Base-by-base conservation (phyloP, 2,329 filamentous ascomycete species). In the Ophiostoma tasmaniense region DNA sequence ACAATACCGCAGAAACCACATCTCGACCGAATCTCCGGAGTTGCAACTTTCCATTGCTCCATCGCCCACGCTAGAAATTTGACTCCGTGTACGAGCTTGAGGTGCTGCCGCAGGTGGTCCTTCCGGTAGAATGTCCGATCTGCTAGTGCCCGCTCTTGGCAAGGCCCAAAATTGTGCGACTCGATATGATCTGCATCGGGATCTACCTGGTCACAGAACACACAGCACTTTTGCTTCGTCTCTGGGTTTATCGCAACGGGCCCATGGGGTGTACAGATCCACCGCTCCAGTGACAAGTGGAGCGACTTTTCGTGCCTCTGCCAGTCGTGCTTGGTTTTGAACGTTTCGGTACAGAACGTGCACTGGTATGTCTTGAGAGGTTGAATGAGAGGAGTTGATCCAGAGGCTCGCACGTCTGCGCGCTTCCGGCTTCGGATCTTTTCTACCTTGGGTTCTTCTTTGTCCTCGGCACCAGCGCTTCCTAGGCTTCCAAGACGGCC, bases 241-340 rank as follows among this genome's bases (percentile, higher is more conserved):
- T 87, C 83, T 1, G 86, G 82, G 69, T 89, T 85, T 45, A 87
- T 76, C 4, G 83, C 82, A 6, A 78, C 81, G 20, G 85, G 79
- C 0, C 87, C 86, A 62, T 85, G 81, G 62, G 86, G 86, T 3
- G 83, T 83, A 74, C 84, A 91, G 70, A 87, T 85, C 89, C 84
- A 91, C 69, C 82, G 82, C 78, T 86, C 87, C 0, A 89, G 84
- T 7, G 85, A 91, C 73, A 85, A 78, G 75, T 85, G 89, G 72
- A 87, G 80, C 66, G 87, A 88, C 73, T 89, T 89, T 74, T 92
- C 89, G 75, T 91, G 89, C 70, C 89, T 81, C 74, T 89, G 86
- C 87, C 87, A 89, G 76, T 89, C 87, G 73, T 89, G 86, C 75
- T 89, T 89, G 3, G 87, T 89, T 72, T 86, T 81, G 77, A 89